Evolutionary conservation across 371 early-diverging fungal genomes (phyloP), one percentile per base, ranked within the genome.

Genomic region (Antonospora locustae): DNA sequence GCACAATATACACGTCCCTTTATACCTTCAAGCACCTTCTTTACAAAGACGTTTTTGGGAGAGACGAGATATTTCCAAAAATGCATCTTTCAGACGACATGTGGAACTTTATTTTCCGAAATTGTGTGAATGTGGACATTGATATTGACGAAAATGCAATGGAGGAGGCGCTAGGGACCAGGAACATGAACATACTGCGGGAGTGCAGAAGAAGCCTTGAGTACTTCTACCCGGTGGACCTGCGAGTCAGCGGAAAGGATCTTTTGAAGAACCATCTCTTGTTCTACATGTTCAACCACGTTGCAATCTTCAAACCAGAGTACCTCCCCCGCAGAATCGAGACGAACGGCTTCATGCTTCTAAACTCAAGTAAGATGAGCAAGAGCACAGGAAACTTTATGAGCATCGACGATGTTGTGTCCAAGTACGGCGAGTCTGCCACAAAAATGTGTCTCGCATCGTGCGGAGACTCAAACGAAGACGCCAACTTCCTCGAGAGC

Each of bases 1-100:
- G 94, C 17, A 95, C 97, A 34, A 95, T 99, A 66, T 99, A 99
- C 77, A 99, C 96, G 97, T 88, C 97, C 27, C 94, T 95, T 79
- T 99, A 97, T 78, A 93, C 97, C 27, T 81, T 97, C 20, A 81
- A 93, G 11, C 87, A 90, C 67, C 75, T 92, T 60, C 78, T 99
- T 38, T 94, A 92, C 55, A 41, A 23, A 14, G 82, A 83, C 66
- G 39, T 64, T 12, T 77, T 76, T 23, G 80, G 81, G 5, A 90
- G 92, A 2, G 80, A 81, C 24, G 82, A 82, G 61, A 82, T 82
- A 24, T 84, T 95, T 54, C 70, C 76, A 34, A 72, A 82, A 17
- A 83, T 82, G 5, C 80, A 89, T 57, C 79, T 99, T 81, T 84
- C 82, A n/a, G 86, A 88, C 66, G 81, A 78, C 23, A 87, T 87